These are phyloP conservation scores for Aspergillus diversus DNA, from an alignment of 495 filamentous ascomycete species.

Conservation along the genomic window DNA sequence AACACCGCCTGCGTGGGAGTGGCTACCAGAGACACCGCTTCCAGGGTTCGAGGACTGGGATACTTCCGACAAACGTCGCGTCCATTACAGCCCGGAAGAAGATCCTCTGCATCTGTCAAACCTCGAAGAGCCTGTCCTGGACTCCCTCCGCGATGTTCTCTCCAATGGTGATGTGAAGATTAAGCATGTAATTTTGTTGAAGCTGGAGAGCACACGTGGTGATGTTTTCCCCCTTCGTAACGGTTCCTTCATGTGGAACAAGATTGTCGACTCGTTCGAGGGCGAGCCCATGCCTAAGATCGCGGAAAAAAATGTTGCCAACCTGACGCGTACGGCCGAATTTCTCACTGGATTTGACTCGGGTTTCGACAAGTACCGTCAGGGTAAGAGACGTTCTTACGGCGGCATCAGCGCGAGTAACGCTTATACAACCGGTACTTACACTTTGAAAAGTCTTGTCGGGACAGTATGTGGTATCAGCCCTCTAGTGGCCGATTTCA, in stretches of 20 bases:
- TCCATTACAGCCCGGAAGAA: slow-evolving; percentile 42
- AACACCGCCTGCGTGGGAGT: slow-evolving; percentile 30
- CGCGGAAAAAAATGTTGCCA: slow-evolving; percentile 36
- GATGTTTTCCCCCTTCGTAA: slow-evolving; percentile 55
- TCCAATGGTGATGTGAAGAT: slow-evolving; percentile 43
- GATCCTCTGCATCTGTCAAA: slow-evolving; percentile 54
- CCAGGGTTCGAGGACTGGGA: slow-evolving; percentile 44
- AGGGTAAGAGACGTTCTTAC: slow-evolving; percentile 22
- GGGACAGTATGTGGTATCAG: slow-evolving; percentile 52
- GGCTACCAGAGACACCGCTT: slow-evolving; percentile 33
- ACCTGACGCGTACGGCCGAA: slow-evolving; percentile 47
- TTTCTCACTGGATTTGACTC: slow-evolving; percentile 45
- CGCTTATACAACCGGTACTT: slow-evolving; percentile 48
- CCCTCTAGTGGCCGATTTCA: slow-evolving; percentile 54
- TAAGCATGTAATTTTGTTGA: slow-evolving; percentile 52
- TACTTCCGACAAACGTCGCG: slow-evolving; percentile 16
- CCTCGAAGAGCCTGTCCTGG: slow-evolving; percentile 42
- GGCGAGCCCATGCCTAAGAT: slow-evolving; percentile 33
- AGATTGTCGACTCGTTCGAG: slow-evolving; percentile 39
- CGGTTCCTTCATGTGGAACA: slow-evolving; percentile 42
- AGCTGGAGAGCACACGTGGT: slow-evolving; percentile 52
- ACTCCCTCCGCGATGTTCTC: slow-evolving; percentile 36
- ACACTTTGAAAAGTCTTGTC: slow-evolving; percentile 51
- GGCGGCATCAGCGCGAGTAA: slow-evolving; percentile 51
- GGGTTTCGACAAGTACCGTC: slow-evolving; percentile 38